Base-by-base conservation (phyloP, 1,139 yeast genomes). In the Candida gigantensis region DNA sequence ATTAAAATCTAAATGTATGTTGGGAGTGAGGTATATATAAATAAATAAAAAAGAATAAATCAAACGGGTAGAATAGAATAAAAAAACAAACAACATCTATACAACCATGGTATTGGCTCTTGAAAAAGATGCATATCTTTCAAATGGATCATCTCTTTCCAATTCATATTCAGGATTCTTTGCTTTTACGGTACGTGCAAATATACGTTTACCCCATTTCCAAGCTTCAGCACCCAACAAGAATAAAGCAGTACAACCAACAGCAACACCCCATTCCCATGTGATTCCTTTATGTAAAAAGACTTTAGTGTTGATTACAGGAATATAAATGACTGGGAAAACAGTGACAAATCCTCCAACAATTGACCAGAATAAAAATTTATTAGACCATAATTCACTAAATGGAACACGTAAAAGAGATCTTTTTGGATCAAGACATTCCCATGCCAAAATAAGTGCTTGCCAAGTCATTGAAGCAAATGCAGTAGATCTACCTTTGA, bases 381-480 rank as follows among this genome's bases (percentile, higher is more conserved):
- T 79, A 62, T 88, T 88, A 9, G 63, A 62, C 89, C 90, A 86
- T 34, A 87, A 63, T 56, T 84, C 92, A 4, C 83, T 65, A 29
- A 80, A 86, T 25, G 85, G 87, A 88, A 85, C 84, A 36, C 70
- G 64, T 60, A 88, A 86, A 46, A 88, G 69, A 0, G 96, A 86
- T 48, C 81, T 72, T 44, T 81, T 70, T 60, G 84, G 70, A 56
- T 87, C 92, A 41, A 87, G 74, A 53, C 90, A 89, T 61, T 88
- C 96, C 95, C 95, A 88, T 1, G 96, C 95, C 39, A 87, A 69
- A 17, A 88, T 60, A 43, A 89, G 73, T 3, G 95, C 84, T 64
- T 94, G 79, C 96, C 96, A 89, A 1, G 96, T 88, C 83, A 89
- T 82, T 5, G 83, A 79, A 3, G 85, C 88, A 65, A 89, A 89